These are phyloP conservation scores for Cyberlindnera mrakii DNA, from an alignment of 805 yeast species.

Conservation along the genomic window DNA sequence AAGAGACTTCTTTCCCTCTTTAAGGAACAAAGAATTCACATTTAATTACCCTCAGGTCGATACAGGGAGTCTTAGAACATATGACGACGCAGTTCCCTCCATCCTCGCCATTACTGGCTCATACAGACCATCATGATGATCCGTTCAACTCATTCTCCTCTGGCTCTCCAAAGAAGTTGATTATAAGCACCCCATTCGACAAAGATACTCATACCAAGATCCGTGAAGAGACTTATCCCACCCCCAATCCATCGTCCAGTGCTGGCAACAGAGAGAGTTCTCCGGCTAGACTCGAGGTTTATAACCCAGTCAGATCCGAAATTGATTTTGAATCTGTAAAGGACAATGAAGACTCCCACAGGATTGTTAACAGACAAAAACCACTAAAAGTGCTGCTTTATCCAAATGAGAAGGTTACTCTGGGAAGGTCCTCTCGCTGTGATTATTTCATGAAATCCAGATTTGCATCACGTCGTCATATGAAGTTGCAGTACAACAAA, in stretches of 20 bases:
- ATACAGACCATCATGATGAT: constrained; percentile 10
- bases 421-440: constrained; percentile 59
- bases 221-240: constrained; percentile 40
- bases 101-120: constrained; percentile 31
- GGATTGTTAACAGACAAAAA: neutral
- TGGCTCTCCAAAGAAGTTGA: constrained; percentile 10
- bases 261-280: constrained; percentile 32
- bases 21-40: neutral
- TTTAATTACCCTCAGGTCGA: neutral
- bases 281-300: constrained; percentile 18
- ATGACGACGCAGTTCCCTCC: constrained; percentile 28
- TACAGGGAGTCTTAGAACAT: neutral
- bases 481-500: constrained; percentile 40
- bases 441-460: constrained; percentile 42
- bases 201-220: constrained; percentile 14
- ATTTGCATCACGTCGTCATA: constrained; percentile 64
- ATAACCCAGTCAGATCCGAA: constrained; percentile 2
- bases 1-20: neutral
- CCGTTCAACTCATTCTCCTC: constrained; percentile 12
- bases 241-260: constrained; percentile 68
- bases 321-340: neutral
- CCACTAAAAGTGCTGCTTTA: constrained; percentile 16
- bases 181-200: constrained; percentile 19
- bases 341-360: constrained; percentile 2
- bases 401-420: constrained; percentile 13